These are phyloP conservation scores for Salix brachista DNA, from an alignment of 345 rosid species.

Conservation along the genomic window DNA sequence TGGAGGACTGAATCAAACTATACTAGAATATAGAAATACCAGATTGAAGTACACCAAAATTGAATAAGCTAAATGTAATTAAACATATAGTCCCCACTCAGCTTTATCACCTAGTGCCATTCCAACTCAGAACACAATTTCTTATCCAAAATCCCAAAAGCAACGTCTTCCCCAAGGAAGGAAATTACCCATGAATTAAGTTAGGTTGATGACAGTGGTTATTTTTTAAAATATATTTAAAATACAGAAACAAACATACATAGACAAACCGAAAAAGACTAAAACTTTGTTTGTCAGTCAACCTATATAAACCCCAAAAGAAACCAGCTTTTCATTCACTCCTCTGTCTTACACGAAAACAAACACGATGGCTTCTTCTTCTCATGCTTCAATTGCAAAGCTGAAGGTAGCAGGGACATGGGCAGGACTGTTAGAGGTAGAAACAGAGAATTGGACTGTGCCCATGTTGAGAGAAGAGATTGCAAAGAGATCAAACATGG, in stretches of 20 bases:
- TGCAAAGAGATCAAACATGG: constrained; percentile 54
- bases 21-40: not conserved
- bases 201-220: too few species aligned
- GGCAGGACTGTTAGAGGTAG: constrained; percentile 74
- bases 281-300: not conserved
- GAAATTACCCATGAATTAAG: not conserved
- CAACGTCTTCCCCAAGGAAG: not conserved
- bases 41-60: not conserved
- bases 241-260: too few species aligned
- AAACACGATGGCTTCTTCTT: not conserved
- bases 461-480: constrained; percentile 71
- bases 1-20: not conserved
- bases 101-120: not conserved
- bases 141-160: not conserved
- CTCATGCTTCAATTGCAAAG: constrained; percentile 44
- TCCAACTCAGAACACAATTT: not conserved
- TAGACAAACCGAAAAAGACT: not conserved
- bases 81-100: not conserved
- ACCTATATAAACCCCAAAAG: not conserved
- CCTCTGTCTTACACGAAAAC: not conserved
- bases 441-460: constrained; percentile 75
- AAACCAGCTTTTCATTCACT: not conserved
- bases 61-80: not conserved
- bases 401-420: constrained; percentile 86
- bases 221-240: too few species aligned